Evolutionary conservation across 148 eudicot species (phyloP).

Genomic region (Euryodendron excelsum): DNA sequence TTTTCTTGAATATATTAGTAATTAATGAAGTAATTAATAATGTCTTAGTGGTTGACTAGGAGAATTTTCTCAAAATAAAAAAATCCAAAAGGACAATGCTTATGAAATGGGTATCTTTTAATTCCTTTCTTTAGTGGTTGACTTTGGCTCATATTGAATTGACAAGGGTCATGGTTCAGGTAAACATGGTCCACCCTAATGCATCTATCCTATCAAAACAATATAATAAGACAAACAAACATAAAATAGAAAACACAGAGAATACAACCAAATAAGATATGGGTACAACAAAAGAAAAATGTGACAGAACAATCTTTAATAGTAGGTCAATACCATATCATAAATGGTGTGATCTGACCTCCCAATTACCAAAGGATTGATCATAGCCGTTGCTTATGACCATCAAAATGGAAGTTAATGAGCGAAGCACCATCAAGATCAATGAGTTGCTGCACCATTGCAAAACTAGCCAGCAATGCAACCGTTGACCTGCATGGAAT

Average conservation of each 20-base stretch:
- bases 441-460: background rate
- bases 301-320: conserved; percentile 2
- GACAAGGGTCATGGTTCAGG: conserved; percentile 28
- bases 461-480: background rate
- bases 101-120: background rate
- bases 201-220: background rate
- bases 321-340: background rate
- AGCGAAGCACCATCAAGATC: background rate
- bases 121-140: conserved; percentile 30
- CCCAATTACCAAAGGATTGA: background rate
- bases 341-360: background rate
- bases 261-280: conserved; percentile 12
- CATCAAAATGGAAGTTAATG: background rate
- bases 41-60: background rate
- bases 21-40: too few species aligned
- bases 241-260: background rate
- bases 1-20: too few species aligned
- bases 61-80: background rate
- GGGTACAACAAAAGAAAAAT: background rate
- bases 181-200: conserved; percentile 23
- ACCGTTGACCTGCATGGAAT: background rate
- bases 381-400: background rate
- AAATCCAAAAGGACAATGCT: background rate
- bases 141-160: conserved; percentile 21
- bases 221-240: conserved; percentile 5